Percentiles rank a stretch among this genome's conserved stretches.
Evolutionary conservation across 305 asterid species (phyloP).

Genomic region (Ilex paraguariensis): DNA sequence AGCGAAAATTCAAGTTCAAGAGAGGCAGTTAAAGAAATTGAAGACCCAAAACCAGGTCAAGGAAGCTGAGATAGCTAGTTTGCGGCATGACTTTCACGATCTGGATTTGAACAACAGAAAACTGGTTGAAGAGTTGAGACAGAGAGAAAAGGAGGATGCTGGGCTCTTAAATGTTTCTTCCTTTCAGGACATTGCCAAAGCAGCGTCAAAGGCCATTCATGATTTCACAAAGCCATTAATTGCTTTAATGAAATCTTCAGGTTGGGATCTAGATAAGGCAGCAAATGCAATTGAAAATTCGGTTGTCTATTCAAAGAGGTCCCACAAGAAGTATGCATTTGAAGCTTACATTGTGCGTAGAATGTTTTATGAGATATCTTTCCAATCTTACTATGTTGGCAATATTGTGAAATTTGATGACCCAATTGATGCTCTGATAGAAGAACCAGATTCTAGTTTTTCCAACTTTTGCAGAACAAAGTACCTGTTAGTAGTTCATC

Average conservation of each 20-base stretch:
- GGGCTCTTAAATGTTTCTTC: constrained; percentile 25
- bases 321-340: constrained; percentile 67
- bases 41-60: constrained; percentile 40
- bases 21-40: constrained; percentile 43
- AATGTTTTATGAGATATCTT: constrained; percentile 28
- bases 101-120: constrained; percentile 35
- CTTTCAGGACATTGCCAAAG: constrained; percentile 45
- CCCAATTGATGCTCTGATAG: constrained; percentile 51
- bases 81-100: constrained; percentile 33
- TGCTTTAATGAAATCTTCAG: constrained; percentile 62
- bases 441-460: constrained; percentile 54
- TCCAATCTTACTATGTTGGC: constrained; percentile 9
- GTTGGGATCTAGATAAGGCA: constrained; percentile 75
- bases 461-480: constrained; percentile 53
- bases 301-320: constrained; percentile 55
- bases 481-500: constrained; percentile 53
- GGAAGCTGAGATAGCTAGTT: constrained; percentile 28
- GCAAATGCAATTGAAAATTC: constrained; percentile 48
- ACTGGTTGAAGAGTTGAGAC: constrained; percentile 38
- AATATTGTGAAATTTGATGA: constrained; percentile 27
- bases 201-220: constrained; percentile 58
- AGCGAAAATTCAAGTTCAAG: constrained; percentile 50
- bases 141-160: constrained; percentile 30
- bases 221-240: constrained; percentile 77
- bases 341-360: constrained; percentile 70